Conservation (phyloP, 352 stramenopile species). For the Globisporangium solare region DNA sequence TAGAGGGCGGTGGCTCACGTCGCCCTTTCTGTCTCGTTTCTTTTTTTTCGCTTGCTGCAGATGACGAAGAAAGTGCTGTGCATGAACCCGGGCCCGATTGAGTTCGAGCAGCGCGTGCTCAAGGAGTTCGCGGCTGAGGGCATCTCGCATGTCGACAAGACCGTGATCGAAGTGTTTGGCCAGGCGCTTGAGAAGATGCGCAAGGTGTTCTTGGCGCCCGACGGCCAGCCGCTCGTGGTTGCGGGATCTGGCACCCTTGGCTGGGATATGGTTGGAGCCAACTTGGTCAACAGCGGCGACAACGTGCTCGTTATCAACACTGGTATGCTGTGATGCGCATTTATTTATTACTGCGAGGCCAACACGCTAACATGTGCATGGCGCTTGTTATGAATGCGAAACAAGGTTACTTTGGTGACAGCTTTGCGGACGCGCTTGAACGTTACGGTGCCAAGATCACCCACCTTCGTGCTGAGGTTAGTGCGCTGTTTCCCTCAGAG, state of each 20-base stretch:
- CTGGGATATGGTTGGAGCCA: constrained; percentile 82
- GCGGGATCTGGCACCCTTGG: constrained; percentile 63
- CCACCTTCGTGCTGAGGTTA: constrained; percentile 47
- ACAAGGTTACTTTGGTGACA: constrained; percentile 71
- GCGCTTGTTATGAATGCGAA: neutral
- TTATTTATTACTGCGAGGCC: neutral
- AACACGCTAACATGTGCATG: neutral
- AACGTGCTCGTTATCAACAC: constrained; percentile 71
- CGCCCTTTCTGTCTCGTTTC: neutral
- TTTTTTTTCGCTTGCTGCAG: neutral
- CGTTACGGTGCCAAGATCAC: constrained; percentile 64
- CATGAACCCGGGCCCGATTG: constrained; percentile 82
- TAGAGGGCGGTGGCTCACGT: no score
- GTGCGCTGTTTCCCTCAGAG: neutral
- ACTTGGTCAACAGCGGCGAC: constrained; percentile 60
- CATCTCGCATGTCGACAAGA: constrained; percentile 80
- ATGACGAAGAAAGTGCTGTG: constrained; percentile 77
- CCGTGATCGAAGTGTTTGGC: constrained; percentile 69
- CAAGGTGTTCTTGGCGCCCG: constrained; percentile 64
- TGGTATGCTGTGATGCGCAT: constrained; percentile 16
- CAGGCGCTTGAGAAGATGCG: constrained; percentile 80
- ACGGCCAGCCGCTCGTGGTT: constrained; percentile 69
- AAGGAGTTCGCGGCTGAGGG: constrained; percentile 63
- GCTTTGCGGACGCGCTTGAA: constrained; percentile 59
- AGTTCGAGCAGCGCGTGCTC: constrained; percentile 75